Evolutionary conservation across 1,284 basidiomycete genomes (phyloP).

Genomic region (Agaricales sp.): DNA sequence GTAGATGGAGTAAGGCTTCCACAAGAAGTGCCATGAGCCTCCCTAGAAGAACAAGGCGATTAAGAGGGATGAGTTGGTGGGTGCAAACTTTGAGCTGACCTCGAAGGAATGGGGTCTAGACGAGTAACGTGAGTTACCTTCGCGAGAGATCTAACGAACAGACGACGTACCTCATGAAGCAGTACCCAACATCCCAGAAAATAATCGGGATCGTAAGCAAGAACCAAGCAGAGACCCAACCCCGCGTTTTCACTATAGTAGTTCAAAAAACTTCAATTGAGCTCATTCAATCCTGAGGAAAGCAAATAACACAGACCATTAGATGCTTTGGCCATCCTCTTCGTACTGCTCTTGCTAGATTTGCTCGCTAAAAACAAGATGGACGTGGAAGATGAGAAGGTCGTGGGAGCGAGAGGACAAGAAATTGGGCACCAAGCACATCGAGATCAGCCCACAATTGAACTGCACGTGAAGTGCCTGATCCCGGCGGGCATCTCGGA

Average conservation of each 20-base stretch:
- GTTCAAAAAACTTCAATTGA: no score
- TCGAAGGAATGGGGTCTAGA: slow-evolving; percentile 47
- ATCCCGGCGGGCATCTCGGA: no score
- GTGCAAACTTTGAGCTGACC: slow-evolving; percentile 8
- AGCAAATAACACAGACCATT: no score
- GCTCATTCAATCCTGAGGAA: no score
- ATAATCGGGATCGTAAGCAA: slow-evolving; percentile 44
- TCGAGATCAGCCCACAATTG: no score
- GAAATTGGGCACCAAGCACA: no score
- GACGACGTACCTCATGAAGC: slow-evolving; percentile 48
- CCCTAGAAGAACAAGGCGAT: slow-evolving; percentile 27
- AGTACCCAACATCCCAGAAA: slow-evolving; percentile 64
- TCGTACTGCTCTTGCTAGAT: no score
- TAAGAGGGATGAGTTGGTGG: slow-evolving; percentile 6
- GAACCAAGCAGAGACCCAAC: slow-evolving; percentile 68
- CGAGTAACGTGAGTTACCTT: slow-evolving; percentile 4
- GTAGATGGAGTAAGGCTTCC: slow-evolving; percentile 75
- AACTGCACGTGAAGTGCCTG: no score
- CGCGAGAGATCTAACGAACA: not conserved
- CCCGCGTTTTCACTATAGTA: slow-evolving; percentile 32
- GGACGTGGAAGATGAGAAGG: no score
- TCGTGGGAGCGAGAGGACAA: no score
- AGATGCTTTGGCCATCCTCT: no score
- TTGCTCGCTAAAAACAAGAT: no score
- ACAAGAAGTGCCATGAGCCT: slow-evolving; percentile 83